Evolutionary conservation across 352 stramenopile species (phyloP), one percentile per base, ranked within the genome.

Genomic region (Globisporangium abappressorium): DNA sequence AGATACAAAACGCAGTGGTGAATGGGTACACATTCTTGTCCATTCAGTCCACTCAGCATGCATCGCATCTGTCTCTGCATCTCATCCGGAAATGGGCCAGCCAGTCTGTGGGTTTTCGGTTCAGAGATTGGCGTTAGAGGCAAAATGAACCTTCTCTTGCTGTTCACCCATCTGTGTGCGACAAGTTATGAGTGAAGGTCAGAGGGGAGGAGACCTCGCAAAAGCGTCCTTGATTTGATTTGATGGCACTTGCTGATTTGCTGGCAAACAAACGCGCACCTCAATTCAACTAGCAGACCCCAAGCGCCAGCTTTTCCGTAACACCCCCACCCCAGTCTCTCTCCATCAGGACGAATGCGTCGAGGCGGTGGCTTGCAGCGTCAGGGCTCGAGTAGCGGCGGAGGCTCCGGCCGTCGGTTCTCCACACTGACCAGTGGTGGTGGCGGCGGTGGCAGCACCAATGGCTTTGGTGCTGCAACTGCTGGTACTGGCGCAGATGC

Each of bases 111-210:
- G 41, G 41, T 49, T 49, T 49, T 49, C 41, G 6, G 41, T 22
- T 15, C 41, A n/a, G 41, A 49, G 9, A 22, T 49, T 20, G 41
- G n/a, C 38, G 38, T 46, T 46, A 12, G 20, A 15, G 8, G 41
- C 41, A 49, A 49, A 51, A 7, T 24, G 43, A 51, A 51, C 43
- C 43, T 51, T 51, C 43, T 57, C 26, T 55, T 26, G 22, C 12
- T 57, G 12, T 33, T 57, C 51, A 33, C 26, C 9, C 49, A 6
- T 34, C 9, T 57, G n/a, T 30, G 22, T 34, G 24, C 51, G 12
- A 57, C 43, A 57, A 57, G 24, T 18, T 57, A 22, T 57, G 51
- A 57, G 51, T 57, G 51, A 57, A 57, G 51, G 51, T 57, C 51
- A 57, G 51, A 57, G 12, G 47, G 51, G 26, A 28, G 15, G 18